Percentiles rank a stretch among this genome's conserved stretches.
phyloP scores from a whole-genome alignment of 306 rosid species.

The Quercus suber region DNA sequence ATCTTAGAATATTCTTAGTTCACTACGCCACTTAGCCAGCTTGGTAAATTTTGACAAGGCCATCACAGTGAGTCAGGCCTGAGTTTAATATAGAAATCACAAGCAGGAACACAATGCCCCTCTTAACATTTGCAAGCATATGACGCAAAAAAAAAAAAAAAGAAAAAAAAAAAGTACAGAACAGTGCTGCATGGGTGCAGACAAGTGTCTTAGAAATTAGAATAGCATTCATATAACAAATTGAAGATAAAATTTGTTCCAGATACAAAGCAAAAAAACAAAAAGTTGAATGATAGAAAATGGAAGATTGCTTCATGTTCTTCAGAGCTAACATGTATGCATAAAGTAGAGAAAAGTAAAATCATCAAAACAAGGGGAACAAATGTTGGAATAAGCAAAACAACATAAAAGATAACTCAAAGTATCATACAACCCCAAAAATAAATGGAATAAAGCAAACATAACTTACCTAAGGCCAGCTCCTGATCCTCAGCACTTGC shows the following conservation, averaged over 20 bases:
- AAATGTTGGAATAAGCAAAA: not conserved
- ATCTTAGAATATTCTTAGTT: not conserved
- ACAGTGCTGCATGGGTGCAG: not conserved
- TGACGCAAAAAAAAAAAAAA: not conserved
- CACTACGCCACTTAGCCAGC: not conserved
- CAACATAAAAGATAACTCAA: not conserved
- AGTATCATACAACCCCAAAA: not conserved
- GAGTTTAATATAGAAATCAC: not conserved
- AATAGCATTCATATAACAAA: not conserved
- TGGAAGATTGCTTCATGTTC: not conserved
- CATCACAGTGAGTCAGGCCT: not conserved
- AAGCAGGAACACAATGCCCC: not conserved
- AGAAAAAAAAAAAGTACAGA: not conserved
- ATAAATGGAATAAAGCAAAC: not conserved
- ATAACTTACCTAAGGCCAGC: slow-evolving; percentile 33
- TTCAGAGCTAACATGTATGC: not conserved
- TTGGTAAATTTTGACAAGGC: not conserved
- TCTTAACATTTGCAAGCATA: not conserved
- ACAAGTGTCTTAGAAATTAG: not conserved
- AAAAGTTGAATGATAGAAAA: not conserved
- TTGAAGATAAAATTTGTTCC: not conserved
- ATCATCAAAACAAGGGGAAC: not conserved
- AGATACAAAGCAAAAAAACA: not conserved
- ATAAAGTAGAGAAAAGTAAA: not conserved
- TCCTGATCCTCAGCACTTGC: slow-evolving; percentile 29